Percentiles rank a stretch among this genome's conserved stretches.
Evolutionary conservation across 768 basidiomycete species (phyloP).

Genomic region (Termitomyces sp.): DNA sequence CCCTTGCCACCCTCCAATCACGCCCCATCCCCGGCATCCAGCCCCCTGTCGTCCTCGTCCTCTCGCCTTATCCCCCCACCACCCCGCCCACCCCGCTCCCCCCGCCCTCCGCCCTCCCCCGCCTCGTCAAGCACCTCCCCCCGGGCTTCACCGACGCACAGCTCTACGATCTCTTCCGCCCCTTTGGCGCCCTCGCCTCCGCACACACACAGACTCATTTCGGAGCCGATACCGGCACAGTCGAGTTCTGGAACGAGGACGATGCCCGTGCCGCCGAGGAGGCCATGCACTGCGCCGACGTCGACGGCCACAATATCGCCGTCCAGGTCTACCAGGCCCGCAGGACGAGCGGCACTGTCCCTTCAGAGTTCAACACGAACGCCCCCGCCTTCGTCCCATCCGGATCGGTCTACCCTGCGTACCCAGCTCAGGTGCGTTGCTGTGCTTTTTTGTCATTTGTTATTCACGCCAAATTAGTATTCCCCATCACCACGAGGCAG

Average conservation of each 20-base stretch:
- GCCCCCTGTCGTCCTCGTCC: conserved; percentile 57
- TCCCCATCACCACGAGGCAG: conserved; percentile 58
- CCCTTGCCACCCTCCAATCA: conserved; percentile 77
- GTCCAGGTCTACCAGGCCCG: conserved; percentile 75
- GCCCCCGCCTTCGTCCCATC: conserved; percentile 78
- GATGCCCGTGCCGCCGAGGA: conserved; percentile 78
- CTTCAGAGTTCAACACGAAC: conserved; percentile 66
- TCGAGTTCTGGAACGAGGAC: conserved; percentile 87
- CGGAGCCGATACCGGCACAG: conserved; percentile 71
- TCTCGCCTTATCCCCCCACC: conserved; percentile 84
- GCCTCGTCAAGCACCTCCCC: conserved; percentile 84
- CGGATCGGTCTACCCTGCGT: conserved; percentile 53
- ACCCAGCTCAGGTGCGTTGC: conserved; percentile 52
- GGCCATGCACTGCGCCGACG: conserved; percentile 78
- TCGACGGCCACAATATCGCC: conserved; percentile 82
- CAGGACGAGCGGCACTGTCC: conserved; percentile 48
- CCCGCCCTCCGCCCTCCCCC: conserved; percentile 71
- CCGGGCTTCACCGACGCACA: conserved; percentile 60
- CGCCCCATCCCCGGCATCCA: conserved; percentile 62
- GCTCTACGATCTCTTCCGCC: conserved; percentile 83
- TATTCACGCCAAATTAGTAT: conserved; percentile 30
- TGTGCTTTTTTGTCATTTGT: neutral
- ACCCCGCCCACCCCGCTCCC: conserved; percentile 72
- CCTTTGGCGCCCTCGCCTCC: conserved; percentile 80
- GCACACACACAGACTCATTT: conserved; percentile 71